Base-by-base conservation (phyloP, 2,329 filamentous ascomycete genomes). In the Thelonectria discophora region DNA sequence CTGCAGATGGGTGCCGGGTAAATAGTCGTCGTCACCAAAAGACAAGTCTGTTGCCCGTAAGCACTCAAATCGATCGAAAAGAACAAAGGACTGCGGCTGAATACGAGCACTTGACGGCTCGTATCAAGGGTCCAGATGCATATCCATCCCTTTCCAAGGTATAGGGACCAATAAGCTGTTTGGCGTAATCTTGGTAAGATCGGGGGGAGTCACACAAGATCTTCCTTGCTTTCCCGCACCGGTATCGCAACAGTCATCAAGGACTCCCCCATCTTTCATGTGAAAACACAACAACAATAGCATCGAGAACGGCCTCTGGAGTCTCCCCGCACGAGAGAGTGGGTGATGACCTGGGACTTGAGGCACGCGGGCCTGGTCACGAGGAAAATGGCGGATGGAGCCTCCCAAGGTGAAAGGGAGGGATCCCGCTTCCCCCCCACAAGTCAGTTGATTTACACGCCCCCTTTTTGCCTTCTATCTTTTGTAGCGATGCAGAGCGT, bases 41-140 rank as follows among this genome's bases (percentile, higher is more conserved):
- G n/a, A n/a, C n/a, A n/a, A n/a, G n/a, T n/a, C n/a, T n/a, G n/a
- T n/a, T n/a, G n/a, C n/a, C n/a, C 24, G 52, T 55, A 30, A 47
- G 52, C 52, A 55, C 52, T 34, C 37, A 55, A 55, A 45, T 57
- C 58, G 50, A 9, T 17, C n/a, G 40, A 7, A n/a, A n/a, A n/a
- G n/a, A n/a, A n/a, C n/a, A n/a, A n/a, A n/a, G n/a, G 24, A 39
- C 27, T 47, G 12, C 18, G 17, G 40, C 17, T 17, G 21, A n/a
- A 55, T 37, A 47, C 43, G 52, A 55, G 39, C 27, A n/a, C n/a
- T n/a, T 24, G 8, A 17, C 20, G 7, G 24, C 24, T 24, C 24
- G 24, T 24, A 24, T 24, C 24, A 24, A 24, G 24, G 4, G 24
- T n/a, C n/a, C n/a, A n/a, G n/a, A n/a, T n/a, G 7, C 30, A 4